These are phyloP conservation scores for Hypoxylon cercidicola DNA, from an alignment of 495 filamentous ascomycete species.

Conservation along the genomic window DNA sequence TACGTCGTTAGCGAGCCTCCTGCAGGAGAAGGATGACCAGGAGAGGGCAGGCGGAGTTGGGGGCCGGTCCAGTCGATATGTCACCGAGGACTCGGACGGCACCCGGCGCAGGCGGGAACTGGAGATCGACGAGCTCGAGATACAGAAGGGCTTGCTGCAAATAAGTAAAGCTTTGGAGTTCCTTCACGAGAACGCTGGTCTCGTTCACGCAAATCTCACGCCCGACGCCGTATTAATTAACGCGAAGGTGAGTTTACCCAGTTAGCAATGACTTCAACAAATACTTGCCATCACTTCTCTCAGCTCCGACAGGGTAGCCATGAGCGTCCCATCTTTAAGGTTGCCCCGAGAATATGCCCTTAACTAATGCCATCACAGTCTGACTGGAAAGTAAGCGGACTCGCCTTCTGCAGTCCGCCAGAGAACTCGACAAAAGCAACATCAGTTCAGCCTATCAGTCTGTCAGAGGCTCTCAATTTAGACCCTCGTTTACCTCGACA, in stretches of 20 bases:
- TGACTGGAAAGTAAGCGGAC: conserved; percentile 96
- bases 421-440: conserved; percentile 74
- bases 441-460: conserved; percentile 76
- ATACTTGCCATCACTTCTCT: neutral
- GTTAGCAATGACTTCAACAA: conserved; percentile 1
- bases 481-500: conserved; percentile 83
- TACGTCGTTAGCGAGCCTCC: conserved; percentile 80
- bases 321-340: no score
- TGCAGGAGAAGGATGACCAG: conserved; percentile 92
- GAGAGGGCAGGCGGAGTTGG: conserved; percentile 73
- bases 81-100: conserved; percentile 82
- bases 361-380: conserved; percentile 63
- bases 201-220: conserved; percentile 94
- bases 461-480: conserved; percentile 84
- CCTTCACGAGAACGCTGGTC: conserved; percentile 91
- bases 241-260: conserved; percentile 71
- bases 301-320: no score
- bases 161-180: conserved; percentile 95
- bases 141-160: conserved; percentile 94
- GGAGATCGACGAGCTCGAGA: conserved; percentile 96
- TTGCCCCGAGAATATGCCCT: no score
- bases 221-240: conserved; percentile 96
- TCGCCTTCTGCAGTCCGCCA: conserved; percentile 86
- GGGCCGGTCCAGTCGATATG: conserved; percentile 78
- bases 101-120: conserved; percentile 79